These are phyloP conservation scores for Gleditsia sinensis DNA, from an alignment of 306 rosid genomes.

Conservation along the genomic window DNA sequence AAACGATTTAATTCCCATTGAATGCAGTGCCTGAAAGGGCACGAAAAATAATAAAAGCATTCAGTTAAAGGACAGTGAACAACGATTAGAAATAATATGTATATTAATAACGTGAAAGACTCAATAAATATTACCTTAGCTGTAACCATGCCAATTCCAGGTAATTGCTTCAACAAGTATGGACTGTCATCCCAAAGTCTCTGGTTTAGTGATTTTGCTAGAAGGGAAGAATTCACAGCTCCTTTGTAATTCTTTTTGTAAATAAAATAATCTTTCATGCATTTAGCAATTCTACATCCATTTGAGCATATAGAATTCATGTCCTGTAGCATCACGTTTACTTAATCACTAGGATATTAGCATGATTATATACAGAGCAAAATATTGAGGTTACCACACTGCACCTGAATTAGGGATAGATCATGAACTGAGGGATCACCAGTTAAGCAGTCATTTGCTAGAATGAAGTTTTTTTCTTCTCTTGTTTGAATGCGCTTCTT, in stretches of 20 bases:
- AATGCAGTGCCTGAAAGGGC: slow-evolving; percentile 71
- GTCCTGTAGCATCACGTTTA: slow-evolving; percentile 59
- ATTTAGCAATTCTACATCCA: slow-evolving; percentile 88
- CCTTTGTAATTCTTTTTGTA: slow-evolving; percentile 83
- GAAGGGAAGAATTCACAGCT: slow-evolving; percentile 69
- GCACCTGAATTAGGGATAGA: slow-evolving; percentile 87
- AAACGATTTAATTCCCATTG: slow-evolving; percentile 83
- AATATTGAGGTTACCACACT: slow-evolving; percentile 26
- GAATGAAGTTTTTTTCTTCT: slow-evolving; percentile 88
- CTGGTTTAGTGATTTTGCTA: slow-evolving; percentile 84
- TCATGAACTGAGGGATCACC: slow-evolving; percentile 92
- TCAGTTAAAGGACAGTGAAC: slow-evolving; percentile 11
- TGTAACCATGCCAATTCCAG: slow-evolving; percentile 98
- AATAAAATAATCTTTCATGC: slow-evolving; percentile 93
- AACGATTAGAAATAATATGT: slow-evolving; percentile 1
- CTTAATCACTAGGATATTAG: slow-evolving; percentile 28
- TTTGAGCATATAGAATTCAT: slow-evolving; percentile 87
- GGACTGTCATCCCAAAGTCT: slow-evolving; percentile 98
- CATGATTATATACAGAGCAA: slow-evolving; percentile 30
- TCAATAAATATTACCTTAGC: slow-evolving; percentile 67
- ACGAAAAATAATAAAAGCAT: slow-evolving; percentile 30
- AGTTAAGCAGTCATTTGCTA: slow-evolving; percentile 93
- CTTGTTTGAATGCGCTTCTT: slow-evolving; percentile 92
- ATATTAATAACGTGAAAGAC: slow-evolving; percentile 22
- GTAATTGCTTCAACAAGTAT: slow-evolving; percentile 87